A percentile compares a stretch with the other conserved stretches of the same genome.
phyloP scores from a whole-genome alignment of 2,329 filamentous ascomycete species.

The Mollisiaceae sp. region DNA sequence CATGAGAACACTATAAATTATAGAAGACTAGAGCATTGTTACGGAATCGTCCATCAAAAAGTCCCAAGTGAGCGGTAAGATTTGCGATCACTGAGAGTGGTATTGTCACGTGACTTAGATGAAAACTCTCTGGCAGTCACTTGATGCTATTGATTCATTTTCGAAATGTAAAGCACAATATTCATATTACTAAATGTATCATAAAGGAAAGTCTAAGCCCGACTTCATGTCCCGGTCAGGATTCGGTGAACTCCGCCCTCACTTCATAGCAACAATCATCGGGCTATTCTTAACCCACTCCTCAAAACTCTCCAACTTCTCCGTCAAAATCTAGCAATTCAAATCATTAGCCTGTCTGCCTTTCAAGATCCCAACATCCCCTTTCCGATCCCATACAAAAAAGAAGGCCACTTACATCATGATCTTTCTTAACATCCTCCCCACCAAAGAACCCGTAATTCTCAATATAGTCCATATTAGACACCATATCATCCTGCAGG shows the following conservation, averaged over 20 bases:
- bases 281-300: constrained; percentile 17
- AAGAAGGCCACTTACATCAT: constrained; percentile 15
- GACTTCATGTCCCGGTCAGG: neutral
- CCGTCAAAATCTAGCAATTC: constrained; percentile 7
- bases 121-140: too few species aligned
- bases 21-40: too few species aligned
- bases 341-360: neutral
- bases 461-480: constrained; percentile 34
- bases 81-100: too few species aligned
- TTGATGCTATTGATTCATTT: too few species aligned
- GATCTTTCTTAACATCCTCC: constrained; percentile 18
- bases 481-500: constrained; percentile 31
- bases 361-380: too few species aligned
- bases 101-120: too few species aligned
- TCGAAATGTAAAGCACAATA: neutral
- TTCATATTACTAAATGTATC: neutral
- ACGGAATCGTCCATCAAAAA: too few species aligned
- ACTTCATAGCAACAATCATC: constrained; percentile 23
- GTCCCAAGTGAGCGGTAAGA: too few species aligned
- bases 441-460: constrained; percentile 46
- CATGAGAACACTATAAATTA: too few species aligned
- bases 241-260: neutral
- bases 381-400: neutral
- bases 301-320: constrained; percentile 19
- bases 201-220: too few species aligned